Evolutionary conservation across 768 basidiomycete genomes (phyloP).

Genomic region (Tricholoma terreum): DNA sequence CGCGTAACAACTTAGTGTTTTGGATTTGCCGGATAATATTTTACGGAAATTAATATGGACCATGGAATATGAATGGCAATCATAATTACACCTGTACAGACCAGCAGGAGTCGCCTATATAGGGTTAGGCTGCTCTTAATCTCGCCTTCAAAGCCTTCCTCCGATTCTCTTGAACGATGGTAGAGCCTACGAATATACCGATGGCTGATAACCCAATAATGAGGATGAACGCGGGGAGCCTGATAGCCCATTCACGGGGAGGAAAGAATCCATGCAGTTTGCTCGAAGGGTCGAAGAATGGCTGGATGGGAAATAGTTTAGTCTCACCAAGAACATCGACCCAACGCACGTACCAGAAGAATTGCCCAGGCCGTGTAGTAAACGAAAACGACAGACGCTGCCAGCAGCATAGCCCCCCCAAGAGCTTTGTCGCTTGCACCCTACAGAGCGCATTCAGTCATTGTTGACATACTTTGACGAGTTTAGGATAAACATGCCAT

Average conservation of each 20-base stretch:
- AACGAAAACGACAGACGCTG: constrained; percentile 70
- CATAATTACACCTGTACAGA: not conserved
- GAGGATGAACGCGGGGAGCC: constrained; percentile 80
- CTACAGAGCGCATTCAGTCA: constrained; percentile 35
- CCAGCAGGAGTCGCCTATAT: not conserved
- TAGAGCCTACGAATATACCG: constrained; percentile 74
- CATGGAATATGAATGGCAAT: not conserved
- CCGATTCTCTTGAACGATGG: constrained; percentile 70
- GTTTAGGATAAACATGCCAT: not conserved
- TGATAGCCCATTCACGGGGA: constrained; percentile 87
- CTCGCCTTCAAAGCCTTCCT: constrained; percentile 65
- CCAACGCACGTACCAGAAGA: constrained; percentile 58
- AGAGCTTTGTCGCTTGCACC: constrained; percentile 76
- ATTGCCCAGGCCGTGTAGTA: constrained; percentile 95
- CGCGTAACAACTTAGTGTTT: constrained; percentile 10
- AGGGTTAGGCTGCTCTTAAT: constrained; percentile 51
- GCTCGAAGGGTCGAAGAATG: constrained; percentile 77
- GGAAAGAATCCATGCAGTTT: constrained; percentile 81
- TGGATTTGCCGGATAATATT: not conserved
- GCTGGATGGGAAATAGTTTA: constrained; percentile 37
- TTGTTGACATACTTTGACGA: not conserved
- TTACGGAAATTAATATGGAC: not conserved
- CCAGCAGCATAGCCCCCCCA: constrained; percentile 77
- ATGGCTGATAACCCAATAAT: constrained; percentile 79
- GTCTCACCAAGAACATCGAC: constrained; percentile 7